Base-by-base conservation (phyloP, 345 rosid genomes). In the Brassica incana region DNA sequence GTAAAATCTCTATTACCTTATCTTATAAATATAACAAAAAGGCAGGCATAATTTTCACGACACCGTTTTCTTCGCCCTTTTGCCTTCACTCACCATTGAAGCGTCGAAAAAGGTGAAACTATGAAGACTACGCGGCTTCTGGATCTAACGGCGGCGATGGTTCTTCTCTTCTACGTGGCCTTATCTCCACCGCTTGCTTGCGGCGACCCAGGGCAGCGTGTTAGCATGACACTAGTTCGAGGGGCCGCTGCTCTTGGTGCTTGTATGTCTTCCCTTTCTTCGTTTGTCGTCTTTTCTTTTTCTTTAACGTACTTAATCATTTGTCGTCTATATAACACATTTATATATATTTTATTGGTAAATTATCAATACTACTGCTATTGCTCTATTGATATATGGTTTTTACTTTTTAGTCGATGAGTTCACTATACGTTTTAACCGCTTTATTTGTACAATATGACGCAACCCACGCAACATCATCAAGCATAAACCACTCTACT, bases 201-300 rank as follows among this genome's bases (percentile, higher is more conserved):
- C 80, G 79, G 73, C 3, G 68, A 58, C 27, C 11, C 67, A 36
- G 65, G 56, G 3, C 72, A 76, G 64, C 73, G 72, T 40, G 94
- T 92, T 58, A 69, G 11, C 38, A 95, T 92, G 99, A 92, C 99
- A 70, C 83, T 91, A 35, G 97, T 92, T 66, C 85, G 59, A 67
- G 65, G 77, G 77, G 95, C 99, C 29, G 18, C 90, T 20, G 88
- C 85, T 67, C 72, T 20, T 7, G 97, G 90, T 23, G 98, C 97
- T 79, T 76, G 97, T 91, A 81, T 82, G 91, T 69, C 52, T 80
- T 65, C 33, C 33, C 20, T 77, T 23, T 59, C 32, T 58, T 48
- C 29, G 5, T 67, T 32, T 72, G 2, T 38, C 35, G 23, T n/a
- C 3, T 69, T 18, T 59, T 43, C 33, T 15, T 18, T 27, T 25